Percentiles rank a stretch among this genome's conserved stretches.
These are phyloP conservation scores for Diaporthe vaccinii DNA, from an alignment of 2,329 filamentous ascomycete genomes.

Conservation along the genomic window DNA sequence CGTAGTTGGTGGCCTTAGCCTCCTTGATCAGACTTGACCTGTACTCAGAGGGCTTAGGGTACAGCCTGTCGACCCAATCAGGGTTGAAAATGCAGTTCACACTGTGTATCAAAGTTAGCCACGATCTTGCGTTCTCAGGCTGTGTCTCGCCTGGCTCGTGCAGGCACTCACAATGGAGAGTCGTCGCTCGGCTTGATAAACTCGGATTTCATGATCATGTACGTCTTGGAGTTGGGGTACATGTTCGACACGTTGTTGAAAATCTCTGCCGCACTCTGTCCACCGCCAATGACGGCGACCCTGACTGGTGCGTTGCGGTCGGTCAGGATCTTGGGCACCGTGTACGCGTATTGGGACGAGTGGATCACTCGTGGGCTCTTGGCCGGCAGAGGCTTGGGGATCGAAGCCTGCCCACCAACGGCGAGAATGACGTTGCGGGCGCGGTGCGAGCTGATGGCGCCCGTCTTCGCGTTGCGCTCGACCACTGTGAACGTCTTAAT, in stretches of 20 bases:
- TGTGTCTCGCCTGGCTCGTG: not conserved
- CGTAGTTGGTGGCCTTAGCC: conserved; percentile 92
- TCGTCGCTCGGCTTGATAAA: conserved; percentile 93
- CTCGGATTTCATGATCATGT: conserved; percentile 83
- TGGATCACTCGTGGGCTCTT: conserved; percentile 84
- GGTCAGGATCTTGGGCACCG: conserved; percentile 70
- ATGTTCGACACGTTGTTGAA: conserved; percentile 88
- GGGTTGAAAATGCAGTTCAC: conserved; percentile 98
- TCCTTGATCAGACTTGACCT: conserved; percentile 73
- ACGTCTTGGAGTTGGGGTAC: conserved; percentile 85
- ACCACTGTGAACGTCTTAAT: conserved; percentile 77
- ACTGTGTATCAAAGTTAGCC: conserved; percentile 57
- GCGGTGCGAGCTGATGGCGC: conserved; percentile 64
- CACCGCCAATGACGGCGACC: conserved; percentile 88
- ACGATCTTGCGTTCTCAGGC: not conserved
- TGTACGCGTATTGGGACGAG: conserved; percentile 85
- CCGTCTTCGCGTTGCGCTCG: conserved; percentile 73
- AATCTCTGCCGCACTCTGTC: conserved; percentile 95
- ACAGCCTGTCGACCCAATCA: conserved; percentile 83
- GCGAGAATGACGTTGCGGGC: conserved; percentile 76
- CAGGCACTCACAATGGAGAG: conserved; percentile 84
- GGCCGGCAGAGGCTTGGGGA: conserved; percentile 78
- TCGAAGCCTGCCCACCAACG: conserved; percentile 73
- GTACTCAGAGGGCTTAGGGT: conserved; percentile 72
- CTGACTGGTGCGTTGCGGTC: conserved; percentile 72